Evolutionary conservation across 768 basidiomycete species (phyloP).

Genomic region (button mushroom (Agaricus bisporus)): DNA sequence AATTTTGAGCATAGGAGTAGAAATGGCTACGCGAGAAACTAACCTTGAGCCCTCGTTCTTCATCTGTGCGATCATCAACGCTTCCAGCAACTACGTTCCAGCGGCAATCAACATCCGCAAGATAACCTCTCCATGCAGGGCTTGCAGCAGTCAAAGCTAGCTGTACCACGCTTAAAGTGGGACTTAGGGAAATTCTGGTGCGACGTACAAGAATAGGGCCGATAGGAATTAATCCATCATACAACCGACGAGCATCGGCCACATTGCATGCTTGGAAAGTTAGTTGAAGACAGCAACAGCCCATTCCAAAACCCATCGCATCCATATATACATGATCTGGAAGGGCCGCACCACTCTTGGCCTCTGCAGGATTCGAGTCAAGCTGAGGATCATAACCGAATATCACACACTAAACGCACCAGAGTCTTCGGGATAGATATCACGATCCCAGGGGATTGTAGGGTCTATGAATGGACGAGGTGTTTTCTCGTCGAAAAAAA

Average conservation of each 20-base stretch:
- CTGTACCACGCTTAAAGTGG: conserved; percentile 32
- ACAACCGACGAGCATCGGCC: conserved; percentile 84
- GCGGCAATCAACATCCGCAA: conserved; percentile 95
- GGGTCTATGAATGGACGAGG: conserved; percentile 89
- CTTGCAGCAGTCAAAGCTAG: conserved; percentile 92
- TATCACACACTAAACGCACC: conserved; percentile 38
- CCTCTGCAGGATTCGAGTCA: conserved; percentile 45
- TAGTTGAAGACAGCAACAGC: conserved; percentile 94
- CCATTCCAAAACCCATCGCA: conserved; percentile 99
- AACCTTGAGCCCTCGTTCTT: conserved; percentile 88
- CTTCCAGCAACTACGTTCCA: conserved; percentile 99
- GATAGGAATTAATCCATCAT: conserved; percentile 93
- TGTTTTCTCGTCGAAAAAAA: conserved; percentile 85
- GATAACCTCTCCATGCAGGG: conserved; percentile 89
- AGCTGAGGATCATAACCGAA: neutral
- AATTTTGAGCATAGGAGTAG: neutral
- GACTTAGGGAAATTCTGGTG: neutral
- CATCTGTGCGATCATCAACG: conserved; percentile 94
- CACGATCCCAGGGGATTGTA: conserved; percentile 83
- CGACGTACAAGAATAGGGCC: conserved; percentile 85
- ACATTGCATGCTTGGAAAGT: conserved; percentile 98
- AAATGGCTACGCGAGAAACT: neutral
- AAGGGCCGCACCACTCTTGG: conserved; percentile 83
- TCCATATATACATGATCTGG: conserved; percentile 95
- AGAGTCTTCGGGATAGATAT: conserved; percentile 77